These are phyloP conservation scores for Phytophthora brassicae DNA, from an alignment of 352 stramenopile genomes.

Conservation along the genomic window DNA sequence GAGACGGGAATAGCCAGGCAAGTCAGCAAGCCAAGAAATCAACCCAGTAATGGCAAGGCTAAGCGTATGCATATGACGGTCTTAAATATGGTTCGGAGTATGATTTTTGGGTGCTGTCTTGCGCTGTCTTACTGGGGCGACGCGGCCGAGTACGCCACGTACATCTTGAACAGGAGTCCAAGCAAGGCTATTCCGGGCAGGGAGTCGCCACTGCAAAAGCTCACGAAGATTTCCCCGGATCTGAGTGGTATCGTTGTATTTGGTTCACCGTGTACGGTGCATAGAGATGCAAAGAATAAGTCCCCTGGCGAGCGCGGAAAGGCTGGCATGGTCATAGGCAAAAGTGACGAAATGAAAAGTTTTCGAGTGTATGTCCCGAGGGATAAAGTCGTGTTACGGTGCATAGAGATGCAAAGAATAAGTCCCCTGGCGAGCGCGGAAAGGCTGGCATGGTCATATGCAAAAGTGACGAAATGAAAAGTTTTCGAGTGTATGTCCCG, in stretches of 20 bases:
- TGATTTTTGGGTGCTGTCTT: too few species aligned
- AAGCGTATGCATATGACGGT: too few species aligned
- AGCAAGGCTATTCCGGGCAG: conserved; percentile 13
- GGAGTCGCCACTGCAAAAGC: conserved; percentile 6
- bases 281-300: conserved; percentile 14
- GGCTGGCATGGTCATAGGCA: conserved; percentile 8
- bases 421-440: not conserved
- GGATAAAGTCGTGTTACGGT: too few species aligned
- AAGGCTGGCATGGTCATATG: conserved; percentile 10
- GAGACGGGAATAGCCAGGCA: too few species aligned
- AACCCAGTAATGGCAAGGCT: too few species aligned
- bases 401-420: conserved; percentile 12
- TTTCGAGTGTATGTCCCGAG: conserved; percentile 12
- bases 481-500: conserved; percentile 8
- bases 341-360: conserved; percentile 20
- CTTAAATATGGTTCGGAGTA: too few species aligned
- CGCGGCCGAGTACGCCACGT: conserved; percentile 23
- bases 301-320: conserved; percentile 2
- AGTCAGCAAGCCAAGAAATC: too few species aligned
- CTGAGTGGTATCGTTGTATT: conserved; percentile 15
- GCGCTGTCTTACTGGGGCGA: too few species aligned
- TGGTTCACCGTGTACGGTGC: conserved; percentile 12
- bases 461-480: conserved; percentile 21
- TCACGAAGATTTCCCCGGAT: not conserved
- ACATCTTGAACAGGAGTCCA: conserved; percentile 31